phyloP scores from a whole-genome alignment of 2,329 filamentous ascomycete genomes.

The Colletotrichum spinosum region DNA sequence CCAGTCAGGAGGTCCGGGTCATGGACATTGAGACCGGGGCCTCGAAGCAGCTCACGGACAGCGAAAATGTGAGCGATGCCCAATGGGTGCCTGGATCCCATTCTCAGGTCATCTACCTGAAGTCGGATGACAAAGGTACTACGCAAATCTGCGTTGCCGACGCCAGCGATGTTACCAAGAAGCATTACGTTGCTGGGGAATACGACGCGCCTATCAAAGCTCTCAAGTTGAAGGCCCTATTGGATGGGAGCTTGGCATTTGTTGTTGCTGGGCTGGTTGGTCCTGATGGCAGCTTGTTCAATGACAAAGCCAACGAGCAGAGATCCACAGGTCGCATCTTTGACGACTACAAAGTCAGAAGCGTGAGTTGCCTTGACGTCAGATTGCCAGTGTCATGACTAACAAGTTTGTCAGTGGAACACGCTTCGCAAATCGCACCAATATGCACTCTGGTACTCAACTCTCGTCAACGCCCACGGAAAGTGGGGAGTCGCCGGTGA shows the following conservation, averaged over 20 bases:
- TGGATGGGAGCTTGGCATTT: constrained; percentile 49
- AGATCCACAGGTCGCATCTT: constrained; percentile 48
- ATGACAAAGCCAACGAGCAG: constrained; percentile 43
- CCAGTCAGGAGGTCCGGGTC: constrained; percentile 47
- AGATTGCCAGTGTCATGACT: background rate
- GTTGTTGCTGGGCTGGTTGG: constrained; percentile 49
- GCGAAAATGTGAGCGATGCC: constrained; percentile 46
- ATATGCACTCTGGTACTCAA: constrained; percentile 53
- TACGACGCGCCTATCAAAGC: constrained; percentile 48
- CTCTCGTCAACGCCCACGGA: constrained; percentile 43
- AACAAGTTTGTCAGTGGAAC: constrained; percentile 45
- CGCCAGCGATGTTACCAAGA: constrained; percentile 38
- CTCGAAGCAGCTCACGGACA: constrained; percentile 42
- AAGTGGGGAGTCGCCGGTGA: constrained; percentile 45
- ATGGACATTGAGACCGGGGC: constrained; percentile 47
- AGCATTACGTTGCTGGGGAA: constrained; percentile 43
- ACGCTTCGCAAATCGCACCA: constrained; percentile 45
- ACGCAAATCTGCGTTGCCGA: constrained; percentile 47
- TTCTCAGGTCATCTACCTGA: constrained; percentile 49
- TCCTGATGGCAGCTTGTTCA: constrained; percentile 47
- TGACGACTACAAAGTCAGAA: constrained; percentile 47
- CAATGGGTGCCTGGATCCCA: constrained; percentile 49
- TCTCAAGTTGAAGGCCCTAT: constrained; percentile 49
- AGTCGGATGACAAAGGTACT: constrained; percentile 43
- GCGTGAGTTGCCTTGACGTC: constrained; percentile 43